A percentile compares a stretch with the other conserved stretches of the same genome.
phyloP scores from a whole-genome alignment of 1,284 basidiomycete genomes.

The Pseudozyma thailandica region DNA sequence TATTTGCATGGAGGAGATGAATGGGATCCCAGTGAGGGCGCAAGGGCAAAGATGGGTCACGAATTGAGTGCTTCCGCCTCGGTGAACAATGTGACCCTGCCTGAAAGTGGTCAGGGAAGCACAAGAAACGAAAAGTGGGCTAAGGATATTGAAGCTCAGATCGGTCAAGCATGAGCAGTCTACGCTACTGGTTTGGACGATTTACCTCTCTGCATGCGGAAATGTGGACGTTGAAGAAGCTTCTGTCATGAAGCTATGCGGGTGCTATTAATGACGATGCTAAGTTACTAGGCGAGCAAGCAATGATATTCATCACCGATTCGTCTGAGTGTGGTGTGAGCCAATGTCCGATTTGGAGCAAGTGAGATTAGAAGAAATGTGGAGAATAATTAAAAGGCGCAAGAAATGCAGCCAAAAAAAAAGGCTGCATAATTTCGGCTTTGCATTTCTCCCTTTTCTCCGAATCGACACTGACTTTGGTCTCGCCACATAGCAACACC shows the following conservation, averaged over 20 bases:
- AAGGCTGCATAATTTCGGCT: slow-evolving; percentile 12
- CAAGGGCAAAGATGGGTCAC: slow-evolving; percentile 7
- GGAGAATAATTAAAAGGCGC: no score
- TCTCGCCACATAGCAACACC: slow-evolving; percentile 24
- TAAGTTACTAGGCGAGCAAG: no score
- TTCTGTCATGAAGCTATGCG: no score
- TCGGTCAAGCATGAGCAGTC: slow-evolving; percentile 13
- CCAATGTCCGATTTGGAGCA: no score
- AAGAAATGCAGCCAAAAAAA: slow-evolving; percentile 7
- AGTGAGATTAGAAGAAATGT: no score
- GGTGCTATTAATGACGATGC: no score
- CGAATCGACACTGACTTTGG: slow-evolving; percentile 7
- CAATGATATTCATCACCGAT: no score
- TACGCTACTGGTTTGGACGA: no score
- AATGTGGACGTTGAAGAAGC: no score
- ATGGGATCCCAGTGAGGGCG: slow-evolving; percentile 36
- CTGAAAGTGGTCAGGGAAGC: slow-evolving; percentile 7
- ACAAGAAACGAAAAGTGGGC: slow-evolving; percentile 6
- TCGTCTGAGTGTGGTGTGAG: no score
- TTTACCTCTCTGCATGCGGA: no score
- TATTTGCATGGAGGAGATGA: slow-evolving; percentile 58
- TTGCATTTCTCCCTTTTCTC: slow-evolving; percentile 35
- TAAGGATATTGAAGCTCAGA: slow-evolving; percentile 39
- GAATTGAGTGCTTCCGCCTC: slow-evolving; percentile 5
- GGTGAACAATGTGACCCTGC: slow-evolving; percentile 30